phyloP scores from a whole-genome alignment of 2,329 filamentous ascomycete genomes.

The Drechslera avenae region DNA sequence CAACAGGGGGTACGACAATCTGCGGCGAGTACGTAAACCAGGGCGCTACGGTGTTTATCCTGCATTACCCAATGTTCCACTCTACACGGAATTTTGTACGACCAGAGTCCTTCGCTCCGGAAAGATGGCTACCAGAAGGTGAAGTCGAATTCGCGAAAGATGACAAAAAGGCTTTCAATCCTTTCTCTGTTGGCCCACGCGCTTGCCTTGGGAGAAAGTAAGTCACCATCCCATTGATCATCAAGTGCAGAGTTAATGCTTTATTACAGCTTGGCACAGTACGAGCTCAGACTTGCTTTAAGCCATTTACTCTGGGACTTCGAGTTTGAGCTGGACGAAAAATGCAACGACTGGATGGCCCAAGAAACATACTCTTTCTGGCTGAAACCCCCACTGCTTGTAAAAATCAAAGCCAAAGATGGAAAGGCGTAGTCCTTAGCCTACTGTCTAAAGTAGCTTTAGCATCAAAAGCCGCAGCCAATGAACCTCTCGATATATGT shows the following conservation, averaged over 20 bases:
- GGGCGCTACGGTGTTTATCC: constrained; percentile 2
- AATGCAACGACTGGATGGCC: not conserved
- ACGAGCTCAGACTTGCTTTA: constrained; percentile 5
- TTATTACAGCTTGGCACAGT: not conserved
- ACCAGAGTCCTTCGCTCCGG: constrained; percentile 1
- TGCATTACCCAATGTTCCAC: constrained; percentile 5
- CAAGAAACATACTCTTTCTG: constrained; percentile 7
- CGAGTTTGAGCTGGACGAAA: constrained; percentile 3
- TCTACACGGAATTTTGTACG: constrained; percentile 5
- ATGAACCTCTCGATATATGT: too few relatives aligned
- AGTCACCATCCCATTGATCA: not conserved
- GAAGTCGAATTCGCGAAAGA: constrained; percentile 2
- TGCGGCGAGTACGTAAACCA: constrained; percentile 1
- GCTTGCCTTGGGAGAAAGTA: constrained; percentile 10
- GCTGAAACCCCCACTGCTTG: constrained; percentile 5
- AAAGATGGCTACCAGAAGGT: constrained; percentile 4
- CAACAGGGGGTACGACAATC: constrained; percentile 3
- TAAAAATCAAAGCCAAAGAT: not conserved
- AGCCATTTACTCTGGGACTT: constrained; percentile 3
- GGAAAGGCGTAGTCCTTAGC: not conserved
- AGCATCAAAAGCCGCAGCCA: too few relatives aligned
- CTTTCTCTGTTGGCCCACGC: constrained; percentile 5
- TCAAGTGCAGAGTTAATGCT: not conserved
- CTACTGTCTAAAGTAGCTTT: too few relatives aligned
- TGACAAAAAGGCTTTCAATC: constrained; percentile 7